phyloP scores from a whole-genome alignment of 805 yeast species.

The Kuraishia ogatae region DNA sequence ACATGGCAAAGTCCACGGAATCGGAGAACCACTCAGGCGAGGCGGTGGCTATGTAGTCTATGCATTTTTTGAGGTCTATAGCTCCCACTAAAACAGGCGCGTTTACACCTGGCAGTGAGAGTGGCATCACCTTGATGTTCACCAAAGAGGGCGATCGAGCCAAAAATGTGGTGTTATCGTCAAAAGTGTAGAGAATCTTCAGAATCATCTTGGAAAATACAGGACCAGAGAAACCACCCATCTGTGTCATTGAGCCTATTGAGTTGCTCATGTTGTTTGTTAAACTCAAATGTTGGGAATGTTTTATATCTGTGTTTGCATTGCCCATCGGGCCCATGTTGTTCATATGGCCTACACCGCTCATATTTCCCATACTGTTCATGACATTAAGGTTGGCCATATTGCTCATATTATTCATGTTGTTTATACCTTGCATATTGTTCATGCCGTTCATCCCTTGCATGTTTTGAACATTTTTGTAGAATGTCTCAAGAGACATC shows the following conservation, averaged over 20 bases:
- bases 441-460: not conserved
- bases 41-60: slow-evolving; percentile 35
- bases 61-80: slow-evolving; percentile 33
- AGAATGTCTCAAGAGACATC: slow-evolving; percentile 2
- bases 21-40: slow-evolving; percentile 33
- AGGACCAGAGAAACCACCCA: not conserved
- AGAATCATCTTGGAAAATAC: slow-evolving; percentile 11
- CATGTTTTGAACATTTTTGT: not conserved
- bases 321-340: not conserved
- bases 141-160: slow-evolving; percentile 28
- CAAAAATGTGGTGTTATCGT: slow-evolving; percentile 31
- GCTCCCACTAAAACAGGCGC: slow-evolving; percentile 33
- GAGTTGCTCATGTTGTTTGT: not conserved
- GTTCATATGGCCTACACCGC: not conserved
- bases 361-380: not conserved
- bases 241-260: not conserved
- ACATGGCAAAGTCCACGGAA: slow-evolving; percentile 35
- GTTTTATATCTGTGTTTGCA: not conserved
- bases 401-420: not conserved
- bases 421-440: too few relatives aligned
- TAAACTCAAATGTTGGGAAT: not conserved
- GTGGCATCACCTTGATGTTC: slow-evolving; percentile 30
- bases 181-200: slow-evolving; percentile 33
- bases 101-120: slow-evolving; percentile 27
- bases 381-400: not conserved